Evolutionary conservation across 306 rosid species (phyloP), one percentile per base, ranked within the genome.

Genomic region (Malus fusca): DNA sequence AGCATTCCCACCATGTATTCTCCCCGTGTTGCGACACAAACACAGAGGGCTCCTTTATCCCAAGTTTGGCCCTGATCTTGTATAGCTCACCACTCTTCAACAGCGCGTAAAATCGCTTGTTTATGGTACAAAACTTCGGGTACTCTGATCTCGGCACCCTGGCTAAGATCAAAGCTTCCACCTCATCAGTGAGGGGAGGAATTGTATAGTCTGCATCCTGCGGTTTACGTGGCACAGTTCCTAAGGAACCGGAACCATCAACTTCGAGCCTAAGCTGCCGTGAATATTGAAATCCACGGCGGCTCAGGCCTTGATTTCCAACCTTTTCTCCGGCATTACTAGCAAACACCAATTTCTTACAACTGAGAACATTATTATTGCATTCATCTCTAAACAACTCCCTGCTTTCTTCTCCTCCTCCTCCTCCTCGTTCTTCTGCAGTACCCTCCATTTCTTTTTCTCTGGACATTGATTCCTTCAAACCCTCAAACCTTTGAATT

Each of bases 141-240:
- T 87, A 87, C 72, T 85, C 89, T 26, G 90, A 87, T 84, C 92
- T 85, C 2, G 97, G 91, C 44, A 92, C 80, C 63, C 97, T 77
- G 5, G 93, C 96, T 74, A 91, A 75, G 79, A 94, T 88, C 46
- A 82, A 61, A 5, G 87, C 88, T 85, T 93, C 94, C 56, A 90
- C 64, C 79, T 94, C 97, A 6, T 90, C 93, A 37, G 83, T 85
- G 68, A 94, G 91, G 71, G 82, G 42, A n/a, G 86, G 87, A 63
- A 76, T 40, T 0, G 61, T 82, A 80, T 87, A 87, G 90, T 94
- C 97, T 90, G 91, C 95, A 90, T 94, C 98, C 97, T 90, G 91
- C 63, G 96, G 88, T 87, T 84, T 25, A 40, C 28, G 23, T 62
- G 28, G 48, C 28, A 17, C 3, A 15, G 64, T 66, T 9, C 67